phyloP scores from a whole-genome alignment of 1,284 basidiomycete genomes.

The Leccinum insigne region DNA sequence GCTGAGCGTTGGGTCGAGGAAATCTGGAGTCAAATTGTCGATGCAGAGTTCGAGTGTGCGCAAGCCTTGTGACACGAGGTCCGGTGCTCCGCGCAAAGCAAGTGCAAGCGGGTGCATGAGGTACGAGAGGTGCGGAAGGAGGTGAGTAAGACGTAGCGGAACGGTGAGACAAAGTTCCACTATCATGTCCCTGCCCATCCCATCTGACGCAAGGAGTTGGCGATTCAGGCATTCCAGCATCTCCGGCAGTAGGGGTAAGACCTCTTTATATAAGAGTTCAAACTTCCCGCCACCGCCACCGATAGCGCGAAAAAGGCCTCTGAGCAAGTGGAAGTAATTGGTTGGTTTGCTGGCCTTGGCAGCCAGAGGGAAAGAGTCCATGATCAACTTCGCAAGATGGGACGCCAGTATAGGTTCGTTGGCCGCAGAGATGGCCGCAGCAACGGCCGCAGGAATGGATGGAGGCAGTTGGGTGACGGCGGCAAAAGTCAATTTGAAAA shows the following conservation, averaged over 20 bases:
- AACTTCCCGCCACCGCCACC: conserved; percentile 94
- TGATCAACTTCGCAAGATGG: conserved; percentile 92
- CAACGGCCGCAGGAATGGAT: not conserved
- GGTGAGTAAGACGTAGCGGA: conserved; percentile 92
- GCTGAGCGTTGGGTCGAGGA: conserved; percentile 95
- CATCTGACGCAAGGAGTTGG: conserved; percentile 83
- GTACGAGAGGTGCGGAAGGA: conserved; percentile 94
- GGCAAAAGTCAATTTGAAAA: conserved; percentile 97
- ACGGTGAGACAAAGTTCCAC: conserved; percentile 98
- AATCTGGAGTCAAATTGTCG: conserved; percentile 98
- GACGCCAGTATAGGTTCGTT: conserved; percentile 95
- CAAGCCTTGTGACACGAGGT: conserved; percentile 95
- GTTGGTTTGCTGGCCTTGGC: conserved; percentile 90
- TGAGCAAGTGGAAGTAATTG: conserved; percentile 94
- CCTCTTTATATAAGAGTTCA: conserved; percentile 96
- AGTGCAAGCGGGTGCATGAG: conserved; percentile 97
- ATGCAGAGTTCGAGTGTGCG: conserved; percentile 99
- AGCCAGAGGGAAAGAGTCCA: conserved; percentile 96
- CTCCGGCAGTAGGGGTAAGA: conserved; percentile 94
- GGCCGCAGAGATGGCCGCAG: conserved; percentile 48
- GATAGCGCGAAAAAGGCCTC: conserved; percentile 95
- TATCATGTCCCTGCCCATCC: conserved; percentile 83
- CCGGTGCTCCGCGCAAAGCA: conserved; percentile 85
- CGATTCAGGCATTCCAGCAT: conserved; percentile 96
- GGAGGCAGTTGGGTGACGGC: conserved; percentile 69